Conservation (phyloP, 1,284 basidiomycete genomes). For the Omphalotus olearius region DNA sequence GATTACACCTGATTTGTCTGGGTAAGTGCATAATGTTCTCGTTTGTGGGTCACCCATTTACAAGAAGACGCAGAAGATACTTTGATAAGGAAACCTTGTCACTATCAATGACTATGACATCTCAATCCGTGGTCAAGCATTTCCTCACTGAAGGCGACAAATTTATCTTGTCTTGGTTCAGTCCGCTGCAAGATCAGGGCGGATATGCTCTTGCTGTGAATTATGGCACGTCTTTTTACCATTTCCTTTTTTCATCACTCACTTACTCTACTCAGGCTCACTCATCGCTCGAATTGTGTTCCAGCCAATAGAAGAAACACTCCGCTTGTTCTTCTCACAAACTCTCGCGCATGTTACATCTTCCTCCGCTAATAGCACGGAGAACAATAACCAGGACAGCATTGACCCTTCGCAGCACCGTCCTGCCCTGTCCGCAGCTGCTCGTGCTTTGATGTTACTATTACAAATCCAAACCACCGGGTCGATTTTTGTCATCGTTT, state of each 20-base stretch:
- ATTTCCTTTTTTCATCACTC: neutral
- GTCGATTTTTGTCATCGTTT: conserved; percentile 66
- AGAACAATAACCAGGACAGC: neutral
- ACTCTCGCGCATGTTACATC: conserved; percentile 34
- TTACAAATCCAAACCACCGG: conserved; percentile 69
- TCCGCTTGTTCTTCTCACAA: conserved; percentile 83
- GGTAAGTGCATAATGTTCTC: too few relatives aligned
- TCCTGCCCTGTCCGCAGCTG: conserved; percentile 31
- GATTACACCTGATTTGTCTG: neutral
- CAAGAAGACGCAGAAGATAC: conserved; percentile 19
- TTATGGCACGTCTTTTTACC: conserved; percentile 57
- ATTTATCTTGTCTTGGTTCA: conserved; percentile 79
- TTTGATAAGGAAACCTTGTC: conserved; percentile 52
- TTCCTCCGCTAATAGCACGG: neutral
- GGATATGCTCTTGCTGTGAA: conserved; percentile 94
- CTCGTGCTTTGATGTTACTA: conserved; percentile 44
- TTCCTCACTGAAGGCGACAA: conserved; percentile 96
- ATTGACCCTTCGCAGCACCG: conserved; percentile 5
- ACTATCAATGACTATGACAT: conserved; percentile 77
- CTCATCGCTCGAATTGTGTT: conserved; percentile 88
- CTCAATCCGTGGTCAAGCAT: conserved; percentile 89
- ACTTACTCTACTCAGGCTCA: conserved; percentile 55
- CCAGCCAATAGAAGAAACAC: conserved; percentile 90
- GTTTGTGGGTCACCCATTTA: neutral
- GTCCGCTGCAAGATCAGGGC: conserved; percentile 82